Conservation (phyloP, 1,284 basidiomycete genomes). For the Boletus subluridellus region DNA sequence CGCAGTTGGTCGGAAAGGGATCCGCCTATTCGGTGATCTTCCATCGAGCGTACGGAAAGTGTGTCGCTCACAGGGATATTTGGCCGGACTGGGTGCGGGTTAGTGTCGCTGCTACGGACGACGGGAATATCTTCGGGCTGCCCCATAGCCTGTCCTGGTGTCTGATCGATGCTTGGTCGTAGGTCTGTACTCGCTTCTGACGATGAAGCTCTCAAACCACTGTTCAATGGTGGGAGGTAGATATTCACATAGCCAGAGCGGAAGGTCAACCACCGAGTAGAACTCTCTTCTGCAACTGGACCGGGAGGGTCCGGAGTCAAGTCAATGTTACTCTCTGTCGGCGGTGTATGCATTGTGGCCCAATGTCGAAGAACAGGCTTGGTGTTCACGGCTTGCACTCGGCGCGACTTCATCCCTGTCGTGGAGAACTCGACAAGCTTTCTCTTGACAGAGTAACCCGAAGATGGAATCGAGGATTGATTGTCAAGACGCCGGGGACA, state of each 20-base stretch:
- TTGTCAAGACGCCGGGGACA: neutral
- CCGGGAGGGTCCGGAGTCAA: slow-evolving; percentile 3
- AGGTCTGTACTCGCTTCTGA: neutral
- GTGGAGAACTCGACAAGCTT: neutral
- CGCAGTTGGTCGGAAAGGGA: neutral
- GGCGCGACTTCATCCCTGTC: neutral
- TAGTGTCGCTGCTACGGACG: neutral
- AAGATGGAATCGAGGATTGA: neutral
- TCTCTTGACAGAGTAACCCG: neutral
- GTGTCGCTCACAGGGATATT: neutral
- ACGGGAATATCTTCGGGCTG: neutral
- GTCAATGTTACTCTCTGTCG: slow-evolving; percentile 8
- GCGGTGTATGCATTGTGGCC: neutral
- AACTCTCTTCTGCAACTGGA: neutral
- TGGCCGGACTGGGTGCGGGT: neutral
- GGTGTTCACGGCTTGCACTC: neutral
- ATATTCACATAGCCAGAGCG: slow-evolving; percentile 24
- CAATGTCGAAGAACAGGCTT: neutral
- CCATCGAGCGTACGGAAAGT: neutral
- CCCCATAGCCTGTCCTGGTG: neutral
- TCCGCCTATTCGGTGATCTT: neutral
- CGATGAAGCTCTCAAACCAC: neutral
- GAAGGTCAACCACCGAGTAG: slow-evolving; percentile 24
- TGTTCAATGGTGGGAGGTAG: slow-evolving; percentile 1
- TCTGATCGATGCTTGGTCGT: neutral